Evolutionary conservation across 352 stramenopile species (phyloP).

Genomic region (Hyphochytrium catenoides): DNA sequence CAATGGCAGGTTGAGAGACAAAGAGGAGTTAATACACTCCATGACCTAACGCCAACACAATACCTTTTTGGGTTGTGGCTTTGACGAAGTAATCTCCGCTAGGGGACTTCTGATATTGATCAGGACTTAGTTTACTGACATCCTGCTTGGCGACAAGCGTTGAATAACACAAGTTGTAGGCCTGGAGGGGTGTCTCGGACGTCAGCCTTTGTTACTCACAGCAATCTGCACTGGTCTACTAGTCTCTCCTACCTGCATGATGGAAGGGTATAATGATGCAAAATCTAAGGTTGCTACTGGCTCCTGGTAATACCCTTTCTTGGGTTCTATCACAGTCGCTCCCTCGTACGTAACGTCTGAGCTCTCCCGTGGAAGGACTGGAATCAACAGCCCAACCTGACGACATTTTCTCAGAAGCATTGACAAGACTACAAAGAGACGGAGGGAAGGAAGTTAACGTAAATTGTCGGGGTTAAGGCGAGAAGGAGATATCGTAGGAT

Average conservation of each 20-base stretch:
- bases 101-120: slow-evolving; percentile 74
- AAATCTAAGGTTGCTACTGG: slow-evolving; percentile 99
- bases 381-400: slow-evolving; percentile 79
- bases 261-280: slow-evolving; percentile 98
- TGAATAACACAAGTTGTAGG: slow-evolving; percentile 98
- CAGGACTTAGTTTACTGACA: slow-evolving; percentile 24
- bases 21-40: too few relatives aligned
- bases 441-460: too few relatives aligned
- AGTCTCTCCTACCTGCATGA: too few relatives aligned
- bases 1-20: too few relatives aligned
- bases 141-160: slow-evolving; percentile 75
- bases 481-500: too few relatives aligned
- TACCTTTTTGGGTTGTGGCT: slow-evolving; percentile 80
- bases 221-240: too few relatives aligned
- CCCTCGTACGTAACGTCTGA: slow-evolving; percentile 84
- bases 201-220: too few relatives aligned
- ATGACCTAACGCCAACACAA: too few relatives aligned
- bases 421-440: too few relatives aligned
- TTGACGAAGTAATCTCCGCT: slow-evolving; percentile 90
- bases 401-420: slow-evolving; percentile 96
- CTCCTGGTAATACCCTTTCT: slow-evolving; percentile 96
- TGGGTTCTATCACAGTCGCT: slow-evolving; percentile 96
- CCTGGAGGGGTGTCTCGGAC: too few relatives aligned
- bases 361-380: slow-evolving; percentile 71
- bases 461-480: too few relatives aligned